Percentiles rank a stretch among this genome's conserved stretches.
phyloP scores from a whole-genome alignment of 2,329 filamentous ascomycete genomes.

The Monascus ruber region DNA sequence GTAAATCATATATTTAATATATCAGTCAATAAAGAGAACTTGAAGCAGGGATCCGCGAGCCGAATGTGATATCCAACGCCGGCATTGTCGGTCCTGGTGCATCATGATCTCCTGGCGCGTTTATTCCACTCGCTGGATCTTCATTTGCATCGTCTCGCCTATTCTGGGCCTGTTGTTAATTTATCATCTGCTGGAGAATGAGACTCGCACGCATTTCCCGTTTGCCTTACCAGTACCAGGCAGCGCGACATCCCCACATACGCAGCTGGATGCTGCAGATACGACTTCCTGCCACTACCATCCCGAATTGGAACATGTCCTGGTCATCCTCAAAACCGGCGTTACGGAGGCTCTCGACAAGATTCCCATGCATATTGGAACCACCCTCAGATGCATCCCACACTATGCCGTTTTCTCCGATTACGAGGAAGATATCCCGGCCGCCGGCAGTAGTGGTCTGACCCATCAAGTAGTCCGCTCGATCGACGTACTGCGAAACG shows the following conservation, averaged over 20 bases:
- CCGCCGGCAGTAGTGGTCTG: slow-evolving; percentile 2
- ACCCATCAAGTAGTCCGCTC: slow-evolving; percentile 6
- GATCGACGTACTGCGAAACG: slow-evolving; percentile 15
- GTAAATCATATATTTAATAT: too few relatives aligned
- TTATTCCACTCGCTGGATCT: slow-evolving; percentile 10
- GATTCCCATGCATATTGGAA: slow-evolving; percentile 16
- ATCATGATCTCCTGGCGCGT: not conserved
- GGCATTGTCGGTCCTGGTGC: too few relatives aligned
- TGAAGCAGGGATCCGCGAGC: too few relatives aligned
- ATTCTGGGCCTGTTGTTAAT: slow-evolving; percentile 10
- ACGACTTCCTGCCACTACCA: slow-evolving; percentile 8
- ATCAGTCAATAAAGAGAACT: too few relatives aligned
- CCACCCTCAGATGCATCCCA: slow-evolving; percentile 16
- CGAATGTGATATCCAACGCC: too few relatives aligned
- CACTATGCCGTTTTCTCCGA: slow-evolving; percentile 20
- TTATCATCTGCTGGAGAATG: slow-evolving; percentile 6
- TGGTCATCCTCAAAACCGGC: slow-evolving; percentile 18
- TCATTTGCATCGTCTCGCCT: slow-evolving; percentile 9
- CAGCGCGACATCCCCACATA: not conserved
- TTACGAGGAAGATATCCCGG: slow-evolving; percentile 14
- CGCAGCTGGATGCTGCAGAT: slow-evolving; percentile 1
- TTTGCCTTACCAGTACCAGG: not conserved
- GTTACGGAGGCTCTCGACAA: slow-evolving; percentile 18
- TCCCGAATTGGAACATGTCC: slow-evolving; percentile 13
- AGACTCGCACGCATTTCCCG: slow-evolving; percentile 3